These are phyloP conservation scores for Pycnococcus provasolii DNA, from an alignment of 139 green algal genomes.

Conservation along the genomic window DNA sequence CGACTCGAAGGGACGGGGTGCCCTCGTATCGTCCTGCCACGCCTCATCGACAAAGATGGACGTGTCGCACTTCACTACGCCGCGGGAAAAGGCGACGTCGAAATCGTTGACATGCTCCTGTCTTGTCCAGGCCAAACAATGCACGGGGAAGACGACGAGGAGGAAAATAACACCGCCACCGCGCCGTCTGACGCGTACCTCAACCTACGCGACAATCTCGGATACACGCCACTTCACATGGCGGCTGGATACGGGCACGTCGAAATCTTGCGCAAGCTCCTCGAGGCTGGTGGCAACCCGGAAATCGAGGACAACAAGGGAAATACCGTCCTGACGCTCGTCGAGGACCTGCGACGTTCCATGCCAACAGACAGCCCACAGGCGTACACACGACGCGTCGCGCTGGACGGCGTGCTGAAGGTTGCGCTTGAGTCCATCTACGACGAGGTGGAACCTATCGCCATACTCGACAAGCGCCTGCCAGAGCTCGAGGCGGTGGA, in stretches of 20 bases:
- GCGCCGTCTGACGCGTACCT: not conserved
- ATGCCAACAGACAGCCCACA: slow-evolving; percentile 15
- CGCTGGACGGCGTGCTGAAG: slow-evolving; percentile 6
- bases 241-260: slow-evolving; percentile 66
- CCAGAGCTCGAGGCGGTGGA: not conserved
- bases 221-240: slow-evolving; percentile 64
- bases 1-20: not conserved
- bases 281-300: slow-evolving; percentile 33
- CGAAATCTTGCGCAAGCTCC: slow-evolving; percentile 22
- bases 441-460: not conserved
- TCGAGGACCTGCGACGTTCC: slow-evolving; percentile 13
- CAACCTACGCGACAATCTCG: slow-evolving; percentile 46
- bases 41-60: slow-evolving; percentile 12
- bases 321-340: slow-evolving; percentile 9
- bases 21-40: not conserved
- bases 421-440: not conserved
- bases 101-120: slow-evolving; percentile 19
- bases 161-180: slow-evolving; percentile 11
- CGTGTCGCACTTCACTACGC: slow-evolving; percentile 24
- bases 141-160: not conserved
- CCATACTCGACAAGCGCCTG: not conserved
- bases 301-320: slow-evolving; percentile 23
- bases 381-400: slow-evolving; percentile 1
- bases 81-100: not conserved
- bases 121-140: too few species aligned